Conservation (phyloP, 1,284 basidiomycete genomes). For the Mycena sp. region DNA sequence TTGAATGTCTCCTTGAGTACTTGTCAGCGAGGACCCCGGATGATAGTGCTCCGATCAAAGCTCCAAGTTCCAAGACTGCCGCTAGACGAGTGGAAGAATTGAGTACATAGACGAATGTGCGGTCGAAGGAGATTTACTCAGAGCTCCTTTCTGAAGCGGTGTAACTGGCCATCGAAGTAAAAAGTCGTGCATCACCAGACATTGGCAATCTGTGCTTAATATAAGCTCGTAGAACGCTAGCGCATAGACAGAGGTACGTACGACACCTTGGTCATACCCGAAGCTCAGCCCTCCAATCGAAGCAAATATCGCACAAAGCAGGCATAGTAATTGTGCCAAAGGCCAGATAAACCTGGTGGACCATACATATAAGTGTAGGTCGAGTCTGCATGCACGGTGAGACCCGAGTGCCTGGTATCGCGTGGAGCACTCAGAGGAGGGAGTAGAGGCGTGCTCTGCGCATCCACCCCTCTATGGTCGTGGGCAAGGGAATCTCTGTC, state of each 20-base stretch:
- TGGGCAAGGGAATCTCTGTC: not conserved
- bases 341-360: constrained; percentile 67
- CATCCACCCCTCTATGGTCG: not conserved
- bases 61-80: constrained; percentile 80
- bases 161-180: constrained; percentile 69
- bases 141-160: constrained; percentile 75
- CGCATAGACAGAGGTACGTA: constrained; percentile 35
- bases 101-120: not conserved
- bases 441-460: not conserved
- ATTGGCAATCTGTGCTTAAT: constrained; percentile 69
- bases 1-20: constrained; percentile 72
- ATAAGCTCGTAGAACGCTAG: constrained; percentile 20
- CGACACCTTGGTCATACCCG: constrained; percentile 80
- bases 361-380: constrained; percentile 76
- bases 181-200: constrained; percentile 86
- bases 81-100: constrained; percentile 50
- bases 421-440: not conserved
- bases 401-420: not conserved
- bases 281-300: constrained; percentile 84
- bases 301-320: constrained; percentile 72
- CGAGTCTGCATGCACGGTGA: constrained; percentile 49
- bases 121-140: constrained; percentile 63
- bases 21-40: constrained; percentile 75
- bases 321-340: constrained; percentile 70
- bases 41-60: constrained; percentile 72